A percentile compares a stretch with the other conserved stretches of the same genome.
phyloP scores from a whole-genome alignment of 148 eudicot genomes.

The Camellia granthamiana region DNA sequence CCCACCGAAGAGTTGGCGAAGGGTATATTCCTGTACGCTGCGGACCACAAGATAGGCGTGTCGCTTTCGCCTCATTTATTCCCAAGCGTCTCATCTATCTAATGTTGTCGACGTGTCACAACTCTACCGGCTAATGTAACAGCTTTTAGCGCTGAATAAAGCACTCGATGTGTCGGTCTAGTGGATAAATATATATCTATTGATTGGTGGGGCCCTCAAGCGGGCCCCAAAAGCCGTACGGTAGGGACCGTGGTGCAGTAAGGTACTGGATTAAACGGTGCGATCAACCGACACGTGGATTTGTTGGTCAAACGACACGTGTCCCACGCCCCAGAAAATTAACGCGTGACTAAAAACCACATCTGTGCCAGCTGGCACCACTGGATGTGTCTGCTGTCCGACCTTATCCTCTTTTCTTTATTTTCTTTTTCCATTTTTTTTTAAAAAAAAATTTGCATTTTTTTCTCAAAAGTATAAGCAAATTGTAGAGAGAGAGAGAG shows the following conservation, averaged over 20 bases:
- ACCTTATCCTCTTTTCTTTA: conserved; percentile 23
- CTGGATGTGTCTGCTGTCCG: conserved; percentile 19
- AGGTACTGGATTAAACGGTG: not conserved
- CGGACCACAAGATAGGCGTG: not conserved
- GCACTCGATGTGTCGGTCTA: not conserved
- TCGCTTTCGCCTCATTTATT: not conserved
- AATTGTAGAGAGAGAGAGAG: not conserved
- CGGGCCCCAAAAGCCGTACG: not conserved
- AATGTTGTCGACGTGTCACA: not conserved
- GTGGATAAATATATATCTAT: not conserved
- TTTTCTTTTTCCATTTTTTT: not conserved
- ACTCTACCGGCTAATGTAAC: not conserved
- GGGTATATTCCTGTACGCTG: not conserved
- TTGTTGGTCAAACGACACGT: not conserved
- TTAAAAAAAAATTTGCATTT: not conserved
- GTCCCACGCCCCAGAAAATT: not conserved
- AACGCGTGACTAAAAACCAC: conserved; percentile 14
- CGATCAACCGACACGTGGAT: not conserved
- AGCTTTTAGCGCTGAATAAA: not conserved
- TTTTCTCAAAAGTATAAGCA: conserved; percentile 9
- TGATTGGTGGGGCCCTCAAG: not conserved
- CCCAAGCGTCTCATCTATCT: not conserved
- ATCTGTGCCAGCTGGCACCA: conserved; percentile 22
- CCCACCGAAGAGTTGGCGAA: not conserved
- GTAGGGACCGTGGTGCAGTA: not conserved